Base-by-base conservation (phyloP, 495 filamentous ascomycete genomes). In the Neurospora sublineolata region DNA sequence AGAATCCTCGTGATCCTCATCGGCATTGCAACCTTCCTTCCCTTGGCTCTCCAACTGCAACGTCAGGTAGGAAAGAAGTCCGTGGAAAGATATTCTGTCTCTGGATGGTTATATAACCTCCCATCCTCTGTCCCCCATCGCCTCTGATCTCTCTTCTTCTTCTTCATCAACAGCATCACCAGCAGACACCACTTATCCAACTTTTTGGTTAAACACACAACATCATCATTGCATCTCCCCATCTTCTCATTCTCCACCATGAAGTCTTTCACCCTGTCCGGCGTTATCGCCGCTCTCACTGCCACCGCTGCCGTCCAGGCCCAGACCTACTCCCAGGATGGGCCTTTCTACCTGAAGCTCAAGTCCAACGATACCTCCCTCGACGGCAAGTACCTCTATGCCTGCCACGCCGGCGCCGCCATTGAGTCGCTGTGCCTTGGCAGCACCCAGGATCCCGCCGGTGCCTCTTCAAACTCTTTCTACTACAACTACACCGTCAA, bases 341-440 rank as follows among this genome's bases (percentile, higher is more conserved):
- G 77, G 23, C 83, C 83, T 33, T 86, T 85, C 77, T 71, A 68
- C 68, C 81, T 86, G 52, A 73, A 79, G 42, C 68, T 86, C 67
- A 70, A 70, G 36, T 77, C 81, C 10, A 70, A 64, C 46, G 80
- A 82, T 69, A 70, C 73, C 11, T 76, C 78, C 10, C 42, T 81
- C 44, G 74, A 82, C 71, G 80, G 78, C 78, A 72, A 77, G 3
- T 81, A 79, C 68, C 81, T 86, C 41, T 52, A 52, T 6, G 76
- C 87, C 38, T 89, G 88, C 79, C 87, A 89, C 73, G 77, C 84
- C 33, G 88, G 88, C 12, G 86, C 87, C 41, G 86, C 83, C 20
- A 86, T 84, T 37, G 83, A 87, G 72, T 83, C 80, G 11, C 79
- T 89, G 42, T 90, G 87, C 77, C 73, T 85, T 70, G 71, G 70